These are phyloP conservation scores for Pestalotiopsis sp. DNA, from an alignment of 2,329 filamentous ascomycete species.

Conservation along the genomic window DNA sequence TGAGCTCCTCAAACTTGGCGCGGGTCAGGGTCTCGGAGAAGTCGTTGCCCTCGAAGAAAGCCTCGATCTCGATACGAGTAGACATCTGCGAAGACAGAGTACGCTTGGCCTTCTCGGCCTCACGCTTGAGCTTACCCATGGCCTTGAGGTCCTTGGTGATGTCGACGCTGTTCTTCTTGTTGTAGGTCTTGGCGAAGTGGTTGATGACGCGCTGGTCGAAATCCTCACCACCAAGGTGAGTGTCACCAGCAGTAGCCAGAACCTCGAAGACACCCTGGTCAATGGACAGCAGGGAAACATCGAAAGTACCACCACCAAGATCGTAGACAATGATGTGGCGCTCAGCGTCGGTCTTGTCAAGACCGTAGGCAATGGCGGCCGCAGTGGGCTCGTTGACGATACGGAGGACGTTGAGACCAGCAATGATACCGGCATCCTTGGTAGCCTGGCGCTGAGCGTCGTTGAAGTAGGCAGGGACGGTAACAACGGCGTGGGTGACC, in stretches of 20 bases:
- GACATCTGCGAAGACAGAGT: conserved; percentile 94
- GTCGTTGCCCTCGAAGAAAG: conserved; percentile 94
- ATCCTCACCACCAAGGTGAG: conserved; percentile 96
- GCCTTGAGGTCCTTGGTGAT: conserved; percentile 94
- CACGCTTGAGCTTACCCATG: conserved; percentile 99
- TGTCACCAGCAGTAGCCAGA: conserved; percentile 92
- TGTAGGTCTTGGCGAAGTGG: conserved; percentile 95
- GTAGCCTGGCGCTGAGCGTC: conserved; percentile 96
- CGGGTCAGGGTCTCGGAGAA: conserved; percentile 98
- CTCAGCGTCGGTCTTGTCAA: conserved; percentile 83
- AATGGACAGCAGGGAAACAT: conserved; percentile 91
- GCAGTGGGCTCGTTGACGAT: conserved; percentile 97
- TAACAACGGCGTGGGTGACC: conserved; percentile 87
- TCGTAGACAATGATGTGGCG: conserved; percentile 92
- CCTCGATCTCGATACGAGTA: conserved; percentile 93
- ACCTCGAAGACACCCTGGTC: conserved; percentile 95
- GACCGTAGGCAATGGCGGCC: conserved; percentile 91
- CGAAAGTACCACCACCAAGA: conserved; percentile 91
- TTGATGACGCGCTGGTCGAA: conserved; percentile 98
- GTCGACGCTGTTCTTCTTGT: conserved; percentile 95
- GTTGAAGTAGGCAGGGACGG: conserved; percentile 97
- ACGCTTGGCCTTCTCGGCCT: conserved; percentile 99
- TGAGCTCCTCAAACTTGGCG: conserved; percentile 99
- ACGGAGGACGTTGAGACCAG: conserved; percentile 91
- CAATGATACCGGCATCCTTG: conserved; percentile 91